Evolutionary conservation across 2,329 filamentous ascomycete species (phyloP), one percentile per base, ranked within the genome.

Genomic region (Keithomyces neogunnii): DNA sequence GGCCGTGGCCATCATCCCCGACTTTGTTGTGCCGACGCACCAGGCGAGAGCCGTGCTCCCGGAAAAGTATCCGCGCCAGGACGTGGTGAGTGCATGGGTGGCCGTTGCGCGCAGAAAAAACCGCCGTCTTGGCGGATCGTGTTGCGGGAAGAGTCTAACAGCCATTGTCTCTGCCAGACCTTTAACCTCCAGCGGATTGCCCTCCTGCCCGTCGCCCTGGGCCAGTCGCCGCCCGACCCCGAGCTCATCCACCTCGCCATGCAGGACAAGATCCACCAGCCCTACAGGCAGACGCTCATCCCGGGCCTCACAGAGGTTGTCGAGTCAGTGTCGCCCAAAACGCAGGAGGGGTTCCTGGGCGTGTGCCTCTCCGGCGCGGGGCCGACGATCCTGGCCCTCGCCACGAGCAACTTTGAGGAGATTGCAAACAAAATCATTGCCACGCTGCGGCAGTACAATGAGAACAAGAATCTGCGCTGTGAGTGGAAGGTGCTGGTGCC

Each of bases 231-330:
- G 8, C 92, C 91, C 2, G 87, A 96, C 64, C 86, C 93, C 28
- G 86, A 95, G 61, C 86, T 95, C 69, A 99, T 99, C 67, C 95
- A 95, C 73, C 84, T 95, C 46, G 92, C 91, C 45, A 99, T 99
- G 93, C 93, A 97, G 72, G 93, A 99, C 74, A 95, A 91, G 71
- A 83, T 99, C 55, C 93, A 99, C 73, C 93, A 99, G 70, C 93
- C 90, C 43, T 97, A 99, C 74, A 86, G 93, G 50, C 86, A 93
- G 70, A 86, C 81, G 2, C 80, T 99, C 55, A 95, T 99, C 59
- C 93, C 93, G 1, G 93, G 92, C 1, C 78, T 99, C 52, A 86
- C 88, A 13, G 87, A 96, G 65, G 92, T 99, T 50, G 82, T 99
- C 49, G 82, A 89, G 66, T 92, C 86, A 54, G 91, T 97, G 75